Evolutionary conservation across 192 early-diverging fungal species (phyloP), one percentile per base, ranked within the genome.

Genomic region (Phlyctochytrium planicorne): DNA sequence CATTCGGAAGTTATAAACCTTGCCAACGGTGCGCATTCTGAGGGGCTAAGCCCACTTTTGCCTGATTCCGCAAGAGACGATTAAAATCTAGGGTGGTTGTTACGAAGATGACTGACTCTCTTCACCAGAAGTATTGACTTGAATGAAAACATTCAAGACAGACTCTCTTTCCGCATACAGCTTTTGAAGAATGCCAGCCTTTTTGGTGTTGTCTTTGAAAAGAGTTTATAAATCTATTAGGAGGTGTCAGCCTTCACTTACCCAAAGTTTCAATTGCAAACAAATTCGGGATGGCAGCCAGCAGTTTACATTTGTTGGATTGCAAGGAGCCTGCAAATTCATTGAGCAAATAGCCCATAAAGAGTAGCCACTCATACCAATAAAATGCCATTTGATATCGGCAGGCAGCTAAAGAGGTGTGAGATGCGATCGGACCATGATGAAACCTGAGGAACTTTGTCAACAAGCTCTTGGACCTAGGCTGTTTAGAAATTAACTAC

Each of bases 331-430:
- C 72, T 77, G 52, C 34, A 3, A 4, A 17, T 30, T 62, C 24
- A 3, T 37, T 3, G 27, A 36, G 4, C 14, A 14, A 17, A 32
- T 32, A 60, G 29, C 34, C 20, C 14, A 23, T 25, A 62, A 14
- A 52, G 17, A 0, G 40, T 60, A 2, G 32, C 30, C 25, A 67
- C 6, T 12, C 50, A 25, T 20, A 79, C 95, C 97, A 64, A 96
- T 97, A 76, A 97, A 99, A 76, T 99, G 97, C 97, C 97, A 99
- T 62, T 88, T 62, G 68, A 99, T 97, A 80, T 97, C 94, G 16
- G 68, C 34, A 31, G 96, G 94, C 20, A 98, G 78, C 85, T 79
- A 80, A 74, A 25, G 30, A 75, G 17, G 3, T 2, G 33, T 47
- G 20, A 24, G 27, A 2, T 62, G 16, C 20, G 30, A 16, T 59